Conservation (phyloP, 768 basidiomycete genomes). For the Royoungia palumana region DNA sequence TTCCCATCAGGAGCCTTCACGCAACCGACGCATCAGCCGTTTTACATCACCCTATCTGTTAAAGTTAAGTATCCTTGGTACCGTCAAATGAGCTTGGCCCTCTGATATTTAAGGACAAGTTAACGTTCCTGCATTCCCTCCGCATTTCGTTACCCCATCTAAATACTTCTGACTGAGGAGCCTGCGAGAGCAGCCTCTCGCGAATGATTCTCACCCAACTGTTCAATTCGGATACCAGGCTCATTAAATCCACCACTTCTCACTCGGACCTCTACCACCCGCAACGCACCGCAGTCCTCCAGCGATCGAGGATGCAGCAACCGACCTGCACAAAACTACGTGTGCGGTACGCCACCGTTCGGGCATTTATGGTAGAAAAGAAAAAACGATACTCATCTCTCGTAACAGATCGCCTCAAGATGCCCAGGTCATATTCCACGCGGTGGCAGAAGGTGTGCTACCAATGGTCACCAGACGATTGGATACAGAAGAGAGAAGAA, state of each 20-base stretch:
- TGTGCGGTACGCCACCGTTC: slow-evolving; percentile 35
- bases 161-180: slow-evolving; percentile 6
- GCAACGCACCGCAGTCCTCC: slow-evolving; percentile 9
- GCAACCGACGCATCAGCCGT: slow-evolving; percentile 30
- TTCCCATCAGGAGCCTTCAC: slow-evolving; percentile 24
- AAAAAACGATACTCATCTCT: neutral
- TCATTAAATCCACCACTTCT: slow-evolving; percentile 29
- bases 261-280: slow-evolving; percentile 20
- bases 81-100: slow-evolving; percentile 16
- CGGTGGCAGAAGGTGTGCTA: slow-evolving; percentile 52
- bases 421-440: slow-evolving; percentile 74
- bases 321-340: slow-evolving; percentile 67
- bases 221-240: slow-evolving; percentile 18
- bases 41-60: slow-evolving; percentile 33
- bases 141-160: slow-evolving; percentile 8
- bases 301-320: slow-evolving; percentile 47
- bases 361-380: neutral
- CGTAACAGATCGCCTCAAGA: slow-evolving; percentile 50
- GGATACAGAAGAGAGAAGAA: slow-evolving; percentile 70
- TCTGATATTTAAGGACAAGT: slow-evolving; percentile 31
- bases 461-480: slow-evolving; percentile 70
- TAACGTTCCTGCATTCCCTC: slow-evolving; percentile 10
- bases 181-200: slow-evolving; percentile 18
- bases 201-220: slow-evolving; percentile 28
- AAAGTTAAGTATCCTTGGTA: slow-evolving; percentile 27